Percentiles rank a stretch among this genome's conserved stretches.
phyloP scores from a whole-genome alignment of 2,329 filamentous ascomycete genomes.

The Periconia digitata region DNA sequence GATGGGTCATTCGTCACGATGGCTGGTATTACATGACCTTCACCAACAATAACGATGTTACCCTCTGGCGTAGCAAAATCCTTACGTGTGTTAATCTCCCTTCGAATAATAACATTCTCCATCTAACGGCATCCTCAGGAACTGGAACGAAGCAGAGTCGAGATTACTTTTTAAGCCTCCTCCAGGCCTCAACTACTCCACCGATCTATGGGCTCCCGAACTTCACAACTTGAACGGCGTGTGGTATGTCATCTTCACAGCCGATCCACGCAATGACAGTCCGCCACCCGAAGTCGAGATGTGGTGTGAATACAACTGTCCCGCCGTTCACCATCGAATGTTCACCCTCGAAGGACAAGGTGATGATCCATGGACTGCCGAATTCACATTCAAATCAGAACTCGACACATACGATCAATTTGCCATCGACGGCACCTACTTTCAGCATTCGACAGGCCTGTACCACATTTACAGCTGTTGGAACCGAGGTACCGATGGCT shows the following conservation, averaged over 20 bases:
- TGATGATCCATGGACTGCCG: conserved; percentile 49
- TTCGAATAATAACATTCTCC: neutral
- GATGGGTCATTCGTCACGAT: conserved; percentile 47
- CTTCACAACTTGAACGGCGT: conserved; percentile 49
- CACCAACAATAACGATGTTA: conserved; percentile 48
- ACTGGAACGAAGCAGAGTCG: conserved; percentile 49
- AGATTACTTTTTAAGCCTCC: conserved; percentile 48
- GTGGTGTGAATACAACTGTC: conserved; percentile 52
- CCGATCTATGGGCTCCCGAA: conserved; percentile 55
- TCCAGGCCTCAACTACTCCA: conserved; percentile 48
- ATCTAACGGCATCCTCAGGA: conserved; percentile 12
- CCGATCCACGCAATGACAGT: conserved; percentile 50
- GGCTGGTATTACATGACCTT: conserved; percentile 51
- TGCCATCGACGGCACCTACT: conserved; percentile 58
- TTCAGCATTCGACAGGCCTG: conserved; percentile 43
- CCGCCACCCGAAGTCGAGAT: conserved; percentile 52
- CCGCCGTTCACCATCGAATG: conserved; percentile 56
- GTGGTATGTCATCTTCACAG: conserved; percentile 58
- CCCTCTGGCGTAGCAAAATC: conserved; percentile 44
- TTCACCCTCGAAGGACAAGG: conserved; percentile 47
- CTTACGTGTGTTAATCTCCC: conserved; percentile 37
- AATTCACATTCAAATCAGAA: conserved; percentile 49
- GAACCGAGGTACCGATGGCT: conserved; percentile 49
- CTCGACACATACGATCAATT: conserved; percentile 57
- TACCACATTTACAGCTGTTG: conserved; percentile 47